Base-by-base conservation (phyloP, 2,329 filamentous ascomycete genomes). In the Curvularia sp. region DNA sequence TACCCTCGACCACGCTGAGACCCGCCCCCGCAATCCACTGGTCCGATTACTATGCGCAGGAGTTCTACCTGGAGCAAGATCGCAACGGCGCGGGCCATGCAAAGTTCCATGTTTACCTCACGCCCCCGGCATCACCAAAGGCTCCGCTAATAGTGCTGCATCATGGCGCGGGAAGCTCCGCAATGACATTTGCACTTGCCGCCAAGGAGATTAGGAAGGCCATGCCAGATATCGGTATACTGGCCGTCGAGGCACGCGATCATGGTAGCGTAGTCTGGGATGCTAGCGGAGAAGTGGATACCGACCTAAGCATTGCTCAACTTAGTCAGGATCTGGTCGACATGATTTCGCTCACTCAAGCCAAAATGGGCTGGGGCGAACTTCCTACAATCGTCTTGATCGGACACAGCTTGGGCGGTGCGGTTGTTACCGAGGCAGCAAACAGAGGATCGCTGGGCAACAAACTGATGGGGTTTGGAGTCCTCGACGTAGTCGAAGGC, bases 401-500 rank as follows among this genome's bases (percentile, higher is more conserved):
- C 7, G 95, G 95, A 27, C 95, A 99, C 79, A 96, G 92, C 38
- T 86, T 98, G 2, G 95, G 95, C 52, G 95, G 95, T 13, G 94
- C 94, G 6, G 91, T 98, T 0, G 87, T 97, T 8, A 96, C 92
- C 0, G 87, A 97, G 70, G 82, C 96, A 55, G 93, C 93, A 12
- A 87, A 85, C 70, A 83, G 83, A 18, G 86, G 86, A 1, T 80
- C 82, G 38, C 80, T 97, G 34, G 91, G 89, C 1, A 76, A 79
- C 36, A 84, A 87, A 25, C 76, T 98, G 1, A 81, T 98, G 15
- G 95, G 92, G 19, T 97, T 94, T 77, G 91, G 88, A 3, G 93
- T 98, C 7, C 82, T 99, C 15, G 95, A 99, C 77, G 92, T 99
- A 4, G 95, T 99, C 27, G 95, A 99, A 78, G 86, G 95, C 10